A percentile compares a stretch with the other conserved stretches of the same genome.
Conservation (phyloP, 2,329 filamentous ascomycete genomes). For the Parasarocladium wereldwijsianum region DNA sequence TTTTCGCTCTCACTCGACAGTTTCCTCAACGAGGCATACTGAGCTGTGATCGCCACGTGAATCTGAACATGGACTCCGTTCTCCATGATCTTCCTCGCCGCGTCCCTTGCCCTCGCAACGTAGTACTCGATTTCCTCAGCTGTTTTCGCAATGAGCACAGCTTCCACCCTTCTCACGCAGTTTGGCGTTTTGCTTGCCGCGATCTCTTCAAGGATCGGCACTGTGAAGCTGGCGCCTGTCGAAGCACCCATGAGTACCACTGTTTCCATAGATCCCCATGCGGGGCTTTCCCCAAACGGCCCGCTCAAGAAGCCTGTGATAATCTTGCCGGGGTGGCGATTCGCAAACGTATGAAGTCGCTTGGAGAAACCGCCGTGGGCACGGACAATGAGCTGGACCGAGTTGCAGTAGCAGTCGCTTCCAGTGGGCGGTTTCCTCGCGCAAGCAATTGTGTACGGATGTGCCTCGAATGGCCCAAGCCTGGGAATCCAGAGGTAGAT, state of each 20-base stretch:
- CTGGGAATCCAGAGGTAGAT: constrained; percentile 45
- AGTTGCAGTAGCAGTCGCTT: constrained; percentile 40
- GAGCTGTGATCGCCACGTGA: constrained; percentile 40
- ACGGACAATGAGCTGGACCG: constrained; percentile 42
- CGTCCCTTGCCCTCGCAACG: constrained; percentile 30
- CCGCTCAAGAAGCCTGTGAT: constrained; percentile 33
- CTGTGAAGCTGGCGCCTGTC: constrained; percentile 46
- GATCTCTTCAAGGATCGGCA: constrained; percentile 43
- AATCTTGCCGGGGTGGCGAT: constrained; percentile 17
- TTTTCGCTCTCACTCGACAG: too few species aligned
- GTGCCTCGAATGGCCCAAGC: constrained; percentile 38
- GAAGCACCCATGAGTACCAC: constrained; percentile 45
- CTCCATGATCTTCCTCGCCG: constrained; percentile 21
- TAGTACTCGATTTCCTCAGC: constrained; percentile 42
- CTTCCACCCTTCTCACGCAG: constrained; percentile 38
- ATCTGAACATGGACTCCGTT: constrained; percentile 34
- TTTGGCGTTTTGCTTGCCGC: constrained; percentile 23
- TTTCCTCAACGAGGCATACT: too few species aligned
- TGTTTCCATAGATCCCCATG: constrained; percentile 44
- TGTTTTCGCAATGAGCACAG: constrained; percentile 35
- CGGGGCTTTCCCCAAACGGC: constrained; percentile 39
- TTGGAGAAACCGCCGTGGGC: constrained; percentile 42
- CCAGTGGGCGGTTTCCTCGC: constrained; percentile 27
- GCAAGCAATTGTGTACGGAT: constrained; percentile 48
- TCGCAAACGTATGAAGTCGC: constrained; percentile 32